phyloP scores from a whole-genome alignment of 306 rosid genomes.

The Begonia fuchsioides region DNA sequence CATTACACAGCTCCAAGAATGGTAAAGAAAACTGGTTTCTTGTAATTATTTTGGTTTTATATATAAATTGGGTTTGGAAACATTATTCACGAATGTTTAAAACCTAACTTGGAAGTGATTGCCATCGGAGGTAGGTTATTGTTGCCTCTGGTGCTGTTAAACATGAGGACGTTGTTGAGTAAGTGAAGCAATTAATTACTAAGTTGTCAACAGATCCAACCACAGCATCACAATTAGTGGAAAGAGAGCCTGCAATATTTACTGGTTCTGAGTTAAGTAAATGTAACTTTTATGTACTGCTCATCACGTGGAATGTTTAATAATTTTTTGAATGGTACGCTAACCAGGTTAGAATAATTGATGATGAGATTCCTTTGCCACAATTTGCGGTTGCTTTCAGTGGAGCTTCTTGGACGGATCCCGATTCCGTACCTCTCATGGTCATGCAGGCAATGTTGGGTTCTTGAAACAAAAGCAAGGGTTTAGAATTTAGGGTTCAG shows the following conservation, averaged over 20 bases:
- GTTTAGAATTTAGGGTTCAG: no score
- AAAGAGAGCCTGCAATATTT: slow-evolving; percentile 63
- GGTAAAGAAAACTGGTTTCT: slow-evolving; percentile 26
- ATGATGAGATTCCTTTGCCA: slow-evolving; percentile 77
- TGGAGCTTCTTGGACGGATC: slow-evolving; percentile 97
- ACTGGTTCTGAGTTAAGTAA: slow-evolving; percentile 84
- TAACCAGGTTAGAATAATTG: no score
- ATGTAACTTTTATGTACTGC: slow-evolving; percentile 1
- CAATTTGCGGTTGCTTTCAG: slow-evolving; percentile 89
- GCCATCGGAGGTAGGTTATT: slow-evolving; percentile 28
- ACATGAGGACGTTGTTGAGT: slow-evolving; percentile 64
- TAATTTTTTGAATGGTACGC: no score
- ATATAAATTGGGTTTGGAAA: slow-evolving; percentile 1
- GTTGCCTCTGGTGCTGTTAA: slow-evolving; percentile 88
- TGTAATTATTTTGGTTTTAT: not conserved
- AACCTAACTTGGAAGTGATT: no score
- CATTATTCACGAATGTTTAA: no score
- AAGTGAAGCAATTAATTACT: slow-evolving; percentile 51
- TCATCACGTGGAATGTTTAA: no score
- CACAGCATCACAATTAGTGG: slow-evolving; percentile 65
- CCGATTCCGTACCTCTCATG: slow-evolving; percentile 86
- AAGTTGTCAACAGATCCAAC: slow-evolving; percentile 67
- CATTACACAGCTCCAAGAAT: slow-evolving; percentile 93
- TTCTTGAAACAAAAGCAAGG: slow-evolving; percentile 82
- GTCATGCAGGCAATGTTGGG: slow-evolving; percentile 99